Conservation (phyloP, 495 filamentous ascomycete species). For the Aspergillus cavernicola region DNA sequence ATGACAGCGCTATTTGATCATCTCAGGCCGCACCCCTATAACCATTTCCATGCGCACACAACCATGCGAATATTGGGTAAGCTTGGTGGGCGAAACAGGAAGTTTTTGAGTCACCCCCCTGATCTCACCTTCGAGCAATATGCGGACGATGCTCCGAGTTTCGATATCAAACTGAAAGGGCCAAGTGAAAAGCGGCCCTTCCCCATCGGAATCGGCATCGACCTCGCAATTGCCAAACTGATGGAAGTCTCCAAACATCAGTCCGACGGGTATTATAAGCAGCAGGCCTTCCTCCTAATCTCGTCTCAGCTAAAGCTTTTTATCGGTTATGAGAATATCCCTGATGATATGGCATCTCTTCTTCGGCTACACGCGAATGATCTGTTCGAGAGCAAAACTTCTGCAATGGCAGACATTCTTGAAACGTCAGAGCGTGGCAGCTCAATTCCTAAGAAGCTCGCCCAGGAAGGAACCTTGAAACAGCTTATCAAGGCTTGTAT, state of each 20-base stretch:
- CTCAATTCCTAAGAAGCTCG: constrained; percentile 79
- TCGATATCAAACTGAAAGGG: constrained; percentile 85
- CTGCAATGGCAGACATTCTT: constrained; percentile 55
- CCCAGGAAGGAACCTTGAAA: constrained; percentile 75
- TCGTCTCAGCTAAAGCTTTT: constrained; percentile 83
- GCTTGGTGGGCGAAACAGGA: constrained; percentile 89
- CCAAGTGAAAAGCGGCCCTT: constrained; percentile 84
- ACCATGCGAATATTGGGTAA: constrained; percentile 99
- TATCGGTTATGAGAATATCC: constrained; percentile 81
- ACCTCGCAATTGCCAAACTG: constrained; percentile 81
- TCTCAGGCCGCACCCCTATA: constrained; percentile 85
- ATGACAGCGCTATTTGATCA: constrained; percentile 97
- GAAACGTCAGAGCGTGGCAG: constrained; percentile 71
- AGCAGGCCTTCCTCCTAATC: constrained; percentile 83
- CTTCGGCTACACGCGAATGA: constrained; percentile 88
- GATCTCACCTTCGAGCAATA: constrained; percentile 76
- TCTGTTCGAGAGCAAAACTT: constrained; percentile 62
- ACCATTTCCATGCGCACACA: constrained; percentile 94
- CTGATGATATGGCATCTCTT: constrained; percentile 80
- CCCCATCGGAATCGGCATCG: constrained; percentile 77
- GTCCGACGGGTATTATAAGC: constrained; percentile 83
- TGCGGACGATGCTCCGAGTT: constrained; percentile 78
- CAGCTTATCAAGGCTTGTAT: constrained; percentile 85
- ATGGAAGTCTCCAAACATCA: constrained; percentile 63
- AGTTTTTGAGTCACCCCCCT: constrained; percentile 86